Evolutionary conservation across 2,329 filamentous ascomycete species (phyloP), one percentile per base, ranked within the genome.

Genomic region (Ascochyta lentis): DNA sequence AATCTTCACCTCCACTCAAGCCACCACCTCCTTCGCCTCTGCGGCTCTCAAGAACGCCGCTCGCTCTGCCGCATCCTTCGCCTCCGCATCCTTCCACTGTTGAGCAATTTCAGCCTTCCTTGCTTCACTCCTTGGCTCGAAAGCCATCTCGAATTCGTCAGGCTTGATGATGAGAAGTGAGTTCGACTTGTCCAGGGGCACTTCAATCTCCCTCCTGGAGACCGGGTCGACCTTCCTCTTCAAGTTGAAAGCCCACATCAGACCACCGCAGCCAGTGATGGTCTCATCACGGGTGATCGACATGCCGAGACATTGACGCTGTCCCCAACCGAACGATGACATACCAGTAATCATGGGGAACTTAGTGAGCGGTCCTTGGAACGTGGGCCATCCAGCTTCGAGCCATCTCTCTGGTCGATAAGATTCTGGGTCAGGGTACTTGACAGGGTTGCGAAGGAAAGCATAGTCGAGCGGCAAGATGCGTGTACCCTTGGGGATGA

Each of bases 301-400:
- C 74, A 86, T 83, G 5, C 86, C 86, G 4, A 87, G 79, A 63
- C 86, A 89, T 13, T 82, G 81, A 58, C 86, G 81, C 39, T 86
- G 84, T 31, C 86, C 86, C 78, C 81, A 88, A 26, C 86, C 86
- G 65, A 89, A 89, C 0, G 83, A 86, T 59, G 86, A 83, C 82
- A 88, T 85, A 34, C 81, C 81, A 61, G 86, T 84, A 67, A 89
- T 82, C 70, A 83, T 86, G 15, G 87, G 86, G 65, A 84, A 88
- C 52, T 81, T 80, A 2, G 81, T 81, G n/a, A 89, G 79, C 0
- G 86, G 86, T 65, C 84, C 85, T 65, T 87, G 83, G 75, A 83
- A 89, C 0, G 86, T 87, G 0, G 86, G 86, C 80, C 83, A 89
- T 19, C 76, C 77, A n/a, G 83, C 73, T 61, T 87, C 82, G 10